Evolutionary conservation across 176 grass and related monocot genomes (phyloP), one percentile per base, ranked within the genome.

Genomic region (Carex cristatella): DNA sequence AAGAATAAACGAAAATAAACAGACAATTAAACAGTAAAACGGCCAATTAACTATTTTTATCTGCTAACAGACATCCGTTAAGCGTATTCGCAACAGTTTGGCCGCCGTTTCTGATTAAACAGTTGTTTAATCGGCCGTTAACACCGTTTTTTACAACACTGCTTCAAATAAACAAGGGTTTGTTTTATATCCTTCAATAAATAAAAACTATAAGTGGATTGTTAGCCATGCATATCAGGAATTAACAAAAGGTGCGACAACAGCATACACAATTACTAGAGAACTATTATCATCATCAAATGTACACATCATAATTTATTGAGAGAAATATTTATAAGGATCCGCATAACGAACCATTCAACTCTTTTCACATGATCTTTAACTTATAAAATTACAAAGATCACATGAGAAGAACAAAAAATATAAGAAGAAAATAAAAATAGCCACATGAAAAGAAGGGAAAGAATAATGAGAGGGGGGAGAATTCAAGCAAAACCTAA

Each of bases 371-470:
- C 87, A 87, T 94, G 93, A 90, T 85, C 85, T 92, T 96, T 83
- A 91, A 91, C 86, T 83, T 91, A 88, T 94, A 95, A 99, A 99
- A 95, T 99, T 99, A 99, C 91, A 96, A 89, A 94, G 89, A 99
- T 91, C 97, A 98, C 83, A 94, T 88, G 97, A 99, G 91, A 91
- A 90, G 83, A 90, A 49, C 86, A 77, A 91, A 86, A 90, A 81
- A 4, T 30, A 82, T 86, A 99, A 74, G 15, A 89, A 85, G n/a
- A 81, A 69, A 23, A 83, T 51, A 85, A 89, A 87, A 91, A 80
- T 71, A 89, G 87, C 74, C 87, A 88, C 89, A 71, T 13, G 87
- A 83, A 85, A 90, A 90, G 84, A 83, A 42, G 33, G 42, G 83
- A 60, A 89, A 19, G 61, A 69, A 48, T 61, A 72, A 72, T 46